A percentile compares a stretch with the other conserved stretches of the same genome.
Conservation (phyloP, 2,329 filamentous ascomycete species). For the Drechslerella dactyloides region DNA sequence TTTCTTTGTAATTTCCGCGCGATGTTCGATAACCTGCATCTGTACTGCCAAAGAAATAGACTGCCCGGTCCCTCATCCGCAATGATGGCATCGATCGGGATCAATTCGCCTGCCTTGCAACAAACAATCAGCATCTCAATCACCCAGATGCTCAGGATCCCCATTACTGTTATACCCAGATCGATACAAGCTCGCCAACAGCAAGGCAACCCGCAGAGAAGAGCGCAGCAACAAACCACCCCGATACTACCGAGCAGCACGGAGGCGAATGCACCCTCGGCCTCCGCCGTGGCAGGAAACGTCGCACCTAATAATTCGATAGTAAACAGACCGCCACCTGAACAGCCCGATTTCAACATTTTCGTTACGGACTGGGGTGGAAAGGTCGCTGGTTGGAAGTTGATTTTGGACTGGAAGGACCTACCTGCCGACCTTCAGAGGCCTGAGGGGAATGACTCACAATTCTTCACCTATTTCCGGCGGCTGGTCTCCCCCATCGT, state of each 20-base stretch:
- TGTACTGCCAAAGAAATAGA: conserved; percentile 22
- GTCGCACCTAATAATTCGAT: too few species aligned
- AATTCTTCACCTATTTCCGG: conserved; percentile 41
- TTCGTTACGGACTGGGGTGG: conserved; percentile 47
- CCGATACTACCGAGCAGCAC: too few species aligned
- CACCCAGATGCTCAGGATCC: conserved; percentile 37
- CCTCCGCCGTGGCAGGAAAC: too few species aligned
- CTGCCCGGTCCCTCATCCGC: conserved; percentile 13
- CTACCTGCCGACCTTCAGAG: conserved; percentile 34
- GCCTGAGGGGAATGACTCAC: conserved; percentile 25
- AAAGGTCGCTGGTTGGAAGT: conserved; percentile 42
- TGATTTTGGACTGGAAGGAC: conserved; percentile 40
- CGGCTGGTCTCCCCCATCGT: conserved; percentile 27
- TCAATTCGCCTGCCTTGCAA: conserved; percentile 35
- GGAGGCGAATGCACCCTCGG: too few species aligned
- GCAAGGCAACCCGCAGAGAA: too few species aligned
- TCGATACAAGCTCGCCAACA: too few species aligned
- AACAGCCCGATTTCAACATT: conserved; percentile 29
- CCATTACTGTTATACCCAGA: too few species aligned
- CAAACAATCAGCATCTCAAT: conserved; percentile 32
- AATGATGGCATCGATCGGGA: conserved; percentile 19
- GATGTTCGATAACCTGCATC: conserved; percentile 33
- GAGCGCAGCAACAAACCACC: too few species aligned
- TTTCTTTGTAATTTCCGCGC: conserved; percentile 31
- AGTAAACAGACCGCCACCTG: background rate